Evolutionary conservation across 2,329 filamentous ascomycete genomes (phyloP), one percentile per base, ranked within the genome.

Genomic region (Alternaria arborescens): DNA sequence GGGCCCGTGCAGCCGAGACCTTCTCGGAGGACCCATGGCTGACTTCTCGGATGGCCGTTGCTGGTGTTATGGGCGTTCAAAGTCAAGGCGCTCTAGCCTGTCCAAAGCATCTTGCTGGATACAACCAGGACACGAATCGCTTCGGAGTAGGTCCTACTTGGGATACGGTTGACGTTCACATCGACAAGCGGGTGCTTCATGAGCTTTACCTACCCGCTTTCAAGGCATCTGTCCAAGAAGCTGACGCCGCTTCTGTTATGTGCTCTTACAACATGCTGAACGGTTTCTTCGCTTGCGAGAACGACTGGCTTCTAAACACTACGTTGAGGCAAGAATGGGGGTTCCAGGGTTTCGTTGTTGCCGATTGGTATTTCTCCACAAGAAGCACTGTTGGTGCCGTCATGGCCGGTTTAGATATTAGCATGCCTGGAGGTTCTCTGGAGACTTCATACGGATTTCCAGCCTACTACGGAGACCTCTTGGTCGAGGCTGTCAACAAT

Each of bases 71-170:
- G 16, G 61, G 63, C 8, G 46, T 91, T 4, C 88, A 91, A 72
- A 82, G 81, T 14, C 26, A 52, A 42, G 61, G 63, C 11, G 53
- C 55, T 40, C 26, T 38, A 44, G 60, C 62, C 8, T 60, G 55
- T 34, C 34, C 51, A 60, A 93, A 93, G 81, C 91, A 88, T 42
- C 89, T 88, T 58, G 87, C 46, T 51, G 54, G 44, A n/a, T 51
- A 57, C 28, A 50, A 57, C 4, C 54, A 57, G 32, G 54, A 87
- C 87, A 18, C 86, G 81, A 24, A 90, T 89, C 58, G 88, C 89
- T 70, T 85, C 88, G 70, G 88, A 90, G 75, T 89, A 88, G 54
- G n/a, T 8, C 54, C 54, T 1, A 78, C 86, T 69, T 82, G 87
- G 47, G 78, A 87, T 62, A 87, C 84, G 0, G 82, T 89, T 59